Evolutionary conservation across 768 basidiomycete species (phyloP).

Genomic region (Russula griseocarnosa): DNA sequence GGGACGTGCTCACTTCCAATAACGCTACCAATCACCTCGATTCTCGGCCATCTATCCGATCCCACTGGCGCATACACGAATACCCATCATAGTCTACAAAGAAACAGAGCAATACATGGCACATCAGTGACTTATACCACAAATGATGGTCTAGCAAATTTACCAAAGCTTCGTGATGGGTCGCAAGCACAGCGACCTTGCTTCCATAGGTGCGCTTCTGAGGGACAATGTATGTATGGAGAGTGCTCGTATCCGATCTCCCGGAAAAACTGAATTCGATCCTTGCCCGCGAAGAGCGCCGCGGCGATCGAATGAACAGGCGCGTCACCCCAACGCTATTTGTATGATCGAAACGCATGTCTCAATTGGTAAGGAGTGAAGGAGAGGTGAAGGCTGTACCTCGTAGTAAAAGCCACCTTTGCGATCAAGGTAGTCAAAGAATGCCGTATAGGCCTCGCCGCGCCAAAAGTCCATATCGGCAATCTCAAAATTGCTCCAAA

Average conservation of each 20-base stretch:
- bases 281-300: constrained; percentile 66
- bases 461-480: constrained; percentile 82
- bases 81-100: constrained; percentile 51
- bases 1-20: too few species aligned
- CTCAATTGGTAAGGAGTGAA: background rate
- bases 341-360: background rate
- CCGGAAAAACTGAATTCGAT: constrained; percentile 75
- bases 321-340: constrained; percentile 78
- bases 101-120: background rate
- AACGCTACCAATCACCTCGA: background rate
- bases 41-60: constrained; percentile 24
- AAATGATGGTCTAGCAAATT: background rate
- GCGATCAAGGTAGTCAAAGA: constrained; percentile 76
- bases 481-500: constrained; percentile 96
- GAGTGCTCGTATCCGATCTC: constrained; percentile 86
- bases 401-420: constrained; percentile 90
- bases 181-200: constrained; percentile 49
- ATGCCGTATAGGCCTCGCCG: constrained; percentile 73
- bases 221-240: constrained; percentile 59
- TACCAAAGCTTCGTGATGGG: constrained; percentile 54
- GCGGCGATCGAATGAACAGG: constrained; percentile 84
- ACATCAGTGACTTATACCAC: background rate
- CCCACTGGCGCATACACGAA: constrained; percentile 56
- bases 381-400: constrained; percentile 43
- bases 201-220: constrained; percentile 37